Evolutionary conservation across 192 early-diverging fungal genomes (phyloP), one percentile per base, ranked within the genome.

Genomic region (Coemansia erecta): DNA sequence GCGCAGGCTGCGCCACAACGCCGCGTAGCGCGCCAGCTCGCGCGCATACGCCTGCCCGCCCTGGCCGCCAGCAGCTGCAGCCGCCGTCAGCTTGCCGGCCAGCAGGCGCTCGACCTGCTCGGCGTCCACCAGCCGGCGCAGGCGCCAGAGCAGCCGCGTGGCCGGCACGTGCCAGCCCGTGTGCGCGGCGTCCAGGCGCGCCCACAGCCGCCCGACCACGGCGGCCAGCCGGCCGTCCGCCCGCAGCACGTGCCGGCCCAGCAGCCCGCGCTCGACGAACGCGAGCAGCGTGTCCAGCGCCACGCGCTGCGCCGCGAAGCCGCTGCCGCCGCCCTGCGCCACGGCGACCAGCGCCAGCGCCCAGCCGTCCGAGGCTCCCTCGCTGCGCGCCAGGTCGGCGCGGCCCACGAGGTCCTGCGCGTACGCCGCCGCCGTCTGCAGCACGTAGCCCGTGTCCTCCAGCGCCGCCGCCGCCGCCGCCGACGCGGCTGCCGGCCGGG

Each of bases 91-190:
- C 43, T 56, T 61, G 4, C 51, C 53, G 2, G 75, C 75, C 21
- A 80, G 48, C 4, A 40, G 44, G 24, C 64, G 61, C 53, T 80
- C 28, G 4, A n/a, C 35, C 19, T 51, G 47, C 1, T 62, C 60
- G 39, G 66, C 72, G 9, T 63, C 47, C 53, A 59, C 46, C 26
- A 26, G n/a, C n/a, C n/a, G n/a, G n/a, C 68, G 72, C 45, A 94
- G 68, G 47, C 77, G 57, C 82, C 85, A 91, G 22, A 94, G 65
- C 1, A 94, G 70, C 35, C 90, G 77, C 0, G 86, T 82, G 0
- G 82, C 82, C 8, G 85, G 81, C 12, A 81, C 60, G 54, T 94
- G 91, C 35, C 84, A 64, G 0, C 81, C 51, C 37, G 80, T 61
- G 13, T 74, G 68, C 15, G 81, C 75, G 3, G 89, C 79, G 9